Percentiles rank a stretch among this genome's conserved stretches.
These are phyloP conservation scores for Dimargaris xerosporica DNA, from an alignment of 192 early-diverging fungal species.

Conservation along the genomic window DNA sequence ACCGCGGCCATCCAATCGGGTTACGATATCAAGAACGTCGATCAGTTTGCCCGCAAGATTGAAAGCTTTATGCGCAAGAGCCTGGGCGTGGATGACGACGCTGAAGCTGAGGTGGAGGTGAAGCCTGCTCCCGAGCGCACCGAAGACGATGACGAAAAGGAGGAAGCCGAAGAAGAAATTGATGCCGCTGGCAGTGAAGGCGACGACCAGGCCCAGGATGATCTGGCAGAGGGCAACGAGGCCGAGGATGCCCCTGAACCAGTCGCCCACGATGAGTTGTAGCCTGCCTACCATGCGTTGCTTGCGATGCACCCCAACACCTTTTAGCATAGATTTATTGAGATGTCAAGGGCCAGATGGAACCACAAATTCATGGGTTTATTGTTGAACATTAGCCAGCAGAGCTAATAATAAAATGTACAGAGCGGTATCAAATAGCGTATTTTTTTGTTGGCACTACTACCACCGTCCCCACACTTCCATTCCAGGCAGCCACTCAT, in stretches of 20 bases:
- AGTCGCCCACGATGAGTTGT: constrained; percentile 13
- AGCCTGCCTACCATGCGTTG: not conserved
- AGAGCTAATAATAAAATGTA: too few relatives aligned
- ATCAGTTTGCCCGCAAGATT: constrained; percentile 19
- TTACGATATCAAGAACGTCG: constrained; percentile 38
- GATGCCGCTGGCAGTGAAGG: not conserved
- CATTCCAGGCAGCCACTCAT: too few relatives aligned
- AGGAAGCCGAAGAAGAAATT: constrained; percentile 1
- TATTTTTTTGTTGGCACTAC: too few relatives aligned
- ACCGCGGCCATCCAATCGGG: constrained; percentile 46
- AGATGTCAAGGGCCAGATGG: too few relatives aligned
- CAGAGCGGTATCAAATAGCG: too few relatives aligned
- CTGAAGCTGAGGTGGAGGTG: constrained; percentile 14
- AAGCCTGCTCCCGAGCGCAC: constrained; percentile 13
- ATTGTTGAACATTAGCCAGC: too few relatives aligned
- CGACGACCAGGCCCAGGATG: too few relatives aligned
- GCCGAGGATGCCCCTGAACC: not conserved
- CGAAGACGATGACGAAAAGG: constrained; percentile 1
- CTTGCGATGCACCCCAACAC: too few relatives aligned
- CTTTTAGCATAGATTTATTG: too few relatives aligned
- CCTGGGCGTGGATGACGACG: constrained; percentile 15
- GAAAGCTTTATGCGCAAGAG: constrained; percentile 12
- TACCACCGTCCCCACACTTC: too few relatives aligned
- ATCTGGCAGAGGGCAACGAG: not conserved
- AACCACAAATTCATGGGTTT: too few relatives aligned